Evolutionary conservation across 31 red algal species (phyloP).

Genomic region (Asparagopsis taxiformis): DNA sequence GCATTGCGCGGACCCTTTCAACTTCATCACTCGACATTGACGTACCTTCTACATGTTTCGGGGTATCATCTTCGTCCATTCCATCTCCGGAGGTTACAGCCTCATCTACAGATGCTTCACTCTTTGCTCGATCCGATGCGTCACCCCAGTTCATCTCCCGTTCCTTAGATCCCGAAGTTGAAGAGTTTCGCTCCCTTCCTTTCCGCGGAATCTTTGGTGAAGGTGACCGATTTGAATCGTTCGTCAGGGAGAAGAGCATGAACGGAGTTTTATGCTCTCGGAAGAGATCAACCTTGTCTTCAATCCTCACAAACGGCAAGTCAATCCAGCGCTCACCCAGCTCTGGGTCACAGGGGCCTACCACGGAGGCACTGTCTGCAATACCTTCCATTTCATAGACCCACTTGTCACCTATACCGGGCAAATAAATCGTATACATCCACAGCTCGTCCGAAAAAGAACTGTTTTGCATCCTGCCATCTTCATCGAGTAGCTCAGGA

Average conservation of each 20-base stretch:
- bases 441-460: conserved; percentile 45
- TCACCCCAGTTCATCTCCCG: too few relatives aligned
- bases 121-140: too few relatives aligned
- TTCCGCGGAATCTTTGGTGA: neutral
- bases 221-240: neutral
- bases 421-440: conserved; percentile 63
- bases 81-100: too few relatives aligned
- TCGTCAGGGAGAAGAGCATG: neutral
- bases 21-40: conserved; percentile 10
- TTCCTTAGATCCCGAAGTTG: too few relatives aligned
- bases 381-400: conserved; percentile 56
- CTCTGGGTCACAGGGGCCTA: too few relatives aligned
- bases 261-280: conserved; percentile 19
- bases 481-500: conserved; percentile 48
- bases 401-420: conserved; percentile 2
- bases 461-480: conserved; percentile 33
- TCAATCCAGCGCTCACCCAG: neutral
- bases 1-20: conserved; percentile 31
- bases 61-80: too few relatives aligned
- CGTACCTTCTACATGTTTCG: conserved; percentile 6
- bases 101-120: too few relatives aligned
- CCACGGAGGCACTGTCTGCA: too few relatives aligned
- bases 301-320: neutral
- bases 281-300: neutral
- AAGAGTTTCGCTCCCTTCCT: too few relatives aligned